A percentile compares a stretch with the other conserved stretches of the same genome.
phyloP scores from a whole-genome alignment of 2,329 filamentous ascomycete genomes.

The Alternaria arborescens region DNA sequence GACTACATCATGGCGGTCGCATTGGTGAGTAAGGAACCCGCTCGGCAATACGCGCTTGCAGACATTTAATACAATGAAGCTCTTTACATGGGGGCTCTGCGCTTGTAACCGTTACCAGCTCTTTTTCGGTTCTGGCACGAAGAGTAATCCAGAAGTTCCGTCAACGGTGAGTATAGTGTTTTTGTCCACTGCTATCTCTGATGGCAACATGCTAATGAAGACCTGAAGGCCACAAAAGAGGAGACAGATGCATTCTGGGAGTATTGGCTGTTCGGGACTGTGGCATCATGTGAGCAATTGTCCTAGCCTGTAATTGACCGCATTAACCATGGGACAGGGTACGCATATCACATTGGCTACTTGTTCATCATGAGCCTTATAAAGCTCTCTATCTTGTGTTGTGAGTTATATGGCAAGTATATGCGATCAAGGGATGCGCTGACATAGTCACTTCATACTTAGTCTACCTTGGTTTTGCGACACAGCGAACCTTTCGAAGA shows the following conservation, averaged over 20 bases:
- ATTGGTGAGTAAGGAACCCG: slow-evolving; percentile 19
- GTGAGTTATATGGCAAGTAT: not conserved
- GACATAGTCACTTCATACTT: not conserved
- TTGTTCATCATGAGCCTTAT: slow-evolving; percentile 31
- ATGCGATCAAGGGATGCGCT: not conserved
- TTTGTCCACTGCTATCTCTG: not conserved
- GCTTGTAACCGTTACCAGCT: slow-evolving; percentile 41
- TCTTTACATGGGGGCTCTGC: slow-evolving; percentile 40
- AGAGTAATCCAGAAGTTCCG: not conserved
- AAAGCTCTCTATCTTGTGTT: slow-evolving; percentile 38
- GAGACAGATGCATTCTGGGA: not conserved
- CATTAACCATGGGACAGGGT: slow-evolving; percentile 14
- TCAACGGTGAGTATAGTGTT: not conserved
- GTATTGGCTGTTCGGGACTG: slow-evolving; percentile 13
- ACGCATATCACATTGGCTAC: slow-evolving; percentile 40
- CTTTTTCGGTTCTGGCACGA: slow-evolving; percentile 32
- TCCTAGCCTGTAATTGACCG: not conserved
- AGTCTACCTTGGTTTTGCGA: slow-evolving; percentile 37
- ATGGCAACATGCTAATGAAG: not conserved
- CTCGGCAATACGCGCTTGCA: not conserved
- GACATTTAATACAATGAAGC: slow-evolving; percentile 11
- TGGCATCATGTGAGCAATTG: slow-evolving; percentile 21
- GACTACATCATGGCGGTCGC: slow-evolving; percentile 35
- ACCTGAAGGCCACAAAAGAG: slow-evolving; percentile 1
- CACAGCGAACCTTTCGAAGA: slow-evolving; percentile 29